These are phyloP conservation scores for Stachybotrys chlorohalonatus DNA, from an alignment of 2,329 filamentous ascomycete genomes.

Conservation along the genomic window DNA sequence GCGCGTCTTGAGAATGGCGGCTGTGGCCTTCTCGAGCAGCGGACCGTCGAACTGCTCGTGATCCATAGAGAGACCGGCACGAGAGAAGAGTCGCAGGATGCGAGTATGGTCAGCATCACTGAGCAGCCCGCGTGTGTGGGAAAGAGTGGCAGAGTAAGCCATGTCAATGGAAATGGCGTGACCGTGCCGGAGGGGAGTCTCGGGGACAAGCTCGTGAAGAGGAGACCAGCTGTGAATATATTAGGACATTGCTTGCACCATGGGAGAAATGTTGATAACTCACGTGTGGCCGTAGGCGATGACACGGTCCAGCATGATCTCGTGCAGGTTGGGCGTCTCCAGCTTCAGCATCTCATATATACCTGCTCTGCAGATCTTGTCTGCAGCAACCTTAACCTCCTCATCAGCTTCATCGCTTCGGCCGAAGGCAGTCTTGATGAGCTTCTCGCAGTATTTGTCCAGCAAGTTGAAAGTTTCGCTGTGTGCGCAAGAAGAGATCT, in stretches of 20 bases:
- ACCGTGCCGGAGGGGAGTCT: conserved; percentile 60
- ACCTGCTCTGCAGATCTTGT: conserved; percentile 58
- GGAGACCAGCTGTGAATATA: conserved; percentile 50
- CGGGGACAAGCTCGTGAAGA: conserved; percentile 60
- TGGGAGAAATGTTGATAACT: conserved; percentile 12
- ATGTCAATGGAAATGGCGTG: conserved; percentile 70
- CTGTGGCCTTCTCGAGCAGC: conserved; percentile 55
- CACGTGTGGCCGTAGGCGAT: conserved; percentile 67
- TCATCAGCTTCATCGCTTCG: conserved; percentile 44
- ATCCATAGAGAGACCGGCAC: conserved; percentile 63
- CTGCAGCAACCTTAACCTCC: conserved; percentile 52
- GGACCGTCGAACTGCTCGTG: conserved; percentile 58
- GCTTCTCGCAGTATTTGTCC: conserved; percentile 58
- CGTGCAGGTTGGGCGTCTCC: conserved; percentile 64
- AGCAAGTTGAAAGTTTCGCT: conserved; percentile 56
- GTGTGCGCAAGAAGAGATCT: conserved; percentile 65
- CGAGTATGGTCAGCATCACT: conserved; percentile 50
- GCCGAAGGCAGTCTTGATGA: conserved; percentile 58
- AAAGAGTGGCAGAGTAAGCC: conserved; percentile 64
- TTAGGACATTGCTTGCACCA: not conserved
- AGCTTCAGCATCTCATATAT: conserved; percentile 67
- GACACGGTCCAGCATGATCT: conserved; percentile 62
- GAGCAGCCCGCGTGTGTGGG: conserved; percentile 52
- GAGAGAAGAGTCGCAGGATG: conserved; percentile 58
- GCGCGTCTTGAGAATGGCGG: conserved; percentile 62